Base-by-base conservation (phyloP, 2,329 filamentous ascomycete genomes). In the Cercospora beticola region DNA sequence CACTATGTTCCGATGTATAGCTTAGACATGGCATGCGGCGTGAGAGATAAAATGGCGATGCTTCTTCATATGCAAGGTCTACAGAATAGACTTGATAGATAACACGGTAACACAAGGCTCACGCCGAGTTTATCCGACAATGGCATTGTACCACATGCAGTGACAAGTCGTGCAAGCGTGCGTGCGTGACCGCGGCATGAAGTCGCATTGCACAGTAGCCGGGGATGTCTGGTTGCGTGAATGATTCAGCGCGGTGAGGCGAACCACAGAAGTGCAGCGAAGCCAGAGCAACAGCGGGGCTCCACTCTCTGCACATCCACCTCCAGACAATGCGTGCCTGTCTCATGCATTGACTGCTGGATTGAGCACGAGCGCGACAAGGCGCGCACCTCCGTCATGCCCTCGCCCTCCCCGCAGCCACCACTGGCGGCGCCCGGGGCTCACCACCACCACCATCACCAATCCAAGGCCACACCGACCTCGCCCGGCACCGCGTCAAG, bases 351-450 rank as follows among this genome's bases (percentile, higher is more conserved):
- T 23, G 30, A 64, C 16, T 57, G 61, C 36, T 49, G 14, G 23
- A 26, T 33, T 43, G 59, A 26, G 59, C 59, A 62, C 59, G 59
- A 26, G 59, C 59, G 36, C 28, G 46, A 40, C 62, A 36, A 57
- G 62, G 54, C 54, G 46, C 54, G 28, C 54, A 58, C 54, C 54
- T 23, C 28, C 62, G 62, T 36, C 61, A 64, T 64, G 62, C 62
- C 62, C 16, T 57, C 62, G 30, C 49, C 62, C 16, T 57, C 62
- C 36, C 52, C 62, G 26, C 59, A 43, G 18, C 62, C 49, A 31
- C 54, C 26, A 18, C 54, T 31, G 54, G 16, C 23, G 54, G 30
- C 26, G 26, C 23, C 30, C 16, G 26, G n/a, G 26, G 26, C 54
- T n/a, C 54, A 58, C 16, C 43, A 56, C 46, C 26, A 62, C 43